Evolutionary conservation across 2,329 filamentous ascomycete genomes (phyloP).

Genomic region (Lecanicillium sp.): DNA sequence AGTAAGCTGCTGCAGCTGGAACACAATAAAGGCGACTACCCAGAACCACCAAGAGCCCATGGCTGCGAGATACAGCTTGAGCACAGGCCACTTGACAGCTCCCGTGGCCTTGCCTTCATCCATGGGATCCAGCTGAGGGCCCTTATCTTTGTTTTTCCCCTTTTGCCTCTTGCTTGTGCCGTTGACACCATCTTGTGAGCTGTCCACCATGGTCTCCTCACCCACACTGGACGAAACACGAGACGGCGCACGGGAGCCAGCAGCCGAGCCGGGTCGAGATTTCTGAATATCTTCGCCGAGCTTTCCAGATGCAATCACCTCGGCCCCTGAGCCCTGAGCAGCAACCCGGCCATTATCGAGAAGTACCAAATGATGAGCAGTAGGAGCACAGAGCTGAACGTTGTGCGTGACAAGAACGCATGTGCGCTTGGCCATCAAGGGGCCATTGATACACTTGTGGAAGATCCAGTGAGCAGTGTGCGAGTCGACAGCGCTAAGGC

Average conservation of each 20-base stretch:
- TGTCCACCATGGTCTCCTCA: slow-evolving; percentile 49
- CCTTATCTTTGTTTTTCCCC: slow-evolving; percentile 33
- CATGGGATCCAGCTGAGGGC: slow-evolving; percentile 44
- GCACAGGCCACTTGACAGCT: slow-evolving; percentile 79
- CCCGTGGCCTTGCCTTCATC: slow-evolving; percentile 76
- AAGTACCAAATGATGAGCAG: slow-evolving; percentile 71
- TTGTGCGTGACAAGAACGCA: slow-evolving; percentile 97
- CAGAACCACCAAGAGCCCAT: slow-evolving; percentile 99
- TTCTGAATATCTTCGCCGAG: slow-evolving; percentile 77
- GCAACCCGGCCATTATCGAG: slow-evolving; percentile 79
- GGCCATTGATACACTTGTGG: slow-evolving; percentile 81
- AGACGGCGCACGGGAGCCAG: slow-evolving; percentile 66
- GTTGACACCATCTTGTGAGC: slow-evolving; percentile 31
- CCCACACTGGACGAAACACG: slow-evolving; percentile 68
- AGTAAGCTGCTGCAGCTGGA: slow-evolving; percentile 74
- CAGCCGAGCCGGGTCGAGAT: slow-evolving; percentile 61
- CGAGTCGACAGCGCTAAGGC: slow-evolving; percentile 91
- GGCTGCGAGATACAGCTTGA: slow-evolving; percentile 73
- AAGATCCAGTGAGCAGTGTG: slow-evolving; percentile 99
- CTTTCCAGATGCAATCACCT: slow-evolving; percentile 79
- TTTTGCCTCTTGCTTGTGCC: slow-evolving; percentile 38
- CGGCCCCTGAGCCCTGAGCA: slow-evolving; percentile 65
- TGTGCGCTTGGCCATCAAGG: slow-evolving; percentile 79
- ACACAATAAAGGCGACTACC: slow-evolving; percentile 65
- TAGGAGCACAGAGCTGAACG: slow-evolving; percentile 74